Conservation (phyloP, 2,329 filamentous ascomycete genomes). For the Chaetomium sp. region DNA sequence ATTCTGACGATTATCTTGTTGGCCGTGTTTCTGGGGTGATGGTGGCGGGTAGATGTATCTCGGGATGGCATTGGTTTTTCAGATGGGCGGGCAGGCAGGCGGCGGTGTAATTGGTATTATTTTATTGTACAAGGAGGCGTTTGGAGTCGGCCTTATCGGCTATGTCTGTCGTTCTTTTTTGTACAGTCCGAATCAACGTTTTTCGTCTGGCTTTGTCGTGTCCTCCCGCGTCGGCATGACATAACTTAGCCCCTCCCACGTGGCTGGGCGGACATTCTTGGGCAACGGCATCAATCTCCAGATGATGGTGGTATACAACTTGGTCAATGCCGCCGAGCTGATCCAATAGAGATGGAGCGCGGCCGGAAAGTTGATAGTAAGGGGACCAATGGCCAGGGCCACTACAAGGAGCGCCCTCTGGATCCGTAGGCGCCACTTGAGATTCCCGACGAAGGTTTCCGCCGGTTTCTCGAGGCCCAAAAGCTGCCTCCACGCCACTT, state of each 20-base stretch:
- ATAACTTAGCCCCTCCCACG: background rate
- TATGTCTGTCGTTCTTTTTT: slow-evolving; percentile 16
- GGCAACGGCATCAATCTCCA: slow-evolving; percentile 29
- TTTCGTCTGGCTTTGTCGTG: background rate
- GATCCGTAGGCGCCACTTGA: slow-evolving; percentile 29
- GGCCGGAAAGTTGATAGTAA: slow-evolving; percentile 45
- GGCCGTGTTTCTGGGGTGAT: slow-evolving; percentile 76
- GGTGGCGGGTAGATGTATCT: background rate
- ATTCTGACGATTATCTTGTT: slow-evolving; percentile 88
- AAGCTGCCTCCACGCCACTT: slow-evolving; percentile 32
- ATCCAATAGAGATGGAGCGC: slow-evolving; percentile 51
- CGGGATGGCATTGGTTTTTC: background rate
- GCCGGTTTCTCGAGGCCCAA: slow-evolving; percentile 31
- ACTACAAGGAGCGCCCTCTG: slow-evolving; percentile 39
- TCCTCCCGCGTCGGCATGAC: slow-evolving; percentile 19
- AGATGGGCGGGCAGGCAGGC: background rate
- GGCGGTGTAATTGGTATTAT: slow-evolving; percentile 19
- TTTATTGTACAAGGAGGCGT: slow-evolving; percentile 27
- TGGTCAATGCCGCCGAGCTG: slow-evolving; percentile 38
- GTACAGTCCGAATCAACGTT: slow-evolving; percentile 11
- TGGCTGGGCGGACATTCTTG: slow-evolving; percentile 17
- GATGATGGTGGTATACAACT: slow-evolving; percentile 32
- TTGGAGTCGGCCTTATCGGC: slow-evolving; percentile 21
- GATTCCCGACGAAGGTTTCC: background rate
- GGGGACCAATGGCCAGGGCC: slow-evolving; percentile 40